Percentiles rank a stretch among this genome's conserved stretches.
Evolutionary conservation across 2,329 filamentous ascomycete genomes (phyloP).

Genomic region (Exophiala aquamarina): DNA sequence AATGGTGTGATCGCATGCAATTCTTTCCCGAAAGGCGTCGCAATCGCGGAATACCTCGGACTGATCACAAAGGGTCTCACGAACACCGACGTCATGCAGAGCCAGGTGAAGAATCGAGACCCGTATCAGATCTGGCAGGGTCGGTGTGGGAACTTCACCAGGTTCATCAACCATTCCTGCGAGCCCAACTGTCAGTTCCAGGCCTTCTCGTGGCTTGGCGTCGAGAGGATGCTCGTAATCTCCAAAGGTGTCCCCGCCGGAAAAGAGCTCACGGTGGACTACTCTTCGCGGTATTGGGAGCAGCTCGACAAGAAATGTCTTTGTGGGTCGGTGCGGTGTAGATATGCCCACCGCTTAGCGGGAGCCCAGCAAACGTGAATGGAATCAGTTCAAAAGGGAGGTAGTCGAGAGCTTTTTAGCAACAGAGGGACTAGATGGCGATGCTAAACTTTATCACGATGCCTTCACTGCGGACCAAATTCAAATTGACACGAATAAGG

Average conservation of each 20-base stretch:
- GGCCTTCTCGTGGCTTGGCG: conserved; percentile 57
- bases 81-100: conserved; percentile 56
- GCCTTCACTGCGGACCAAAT: no score
- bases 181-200: conserved; percentile 59
- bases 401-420: no score
- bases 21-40: conserved; percentile 52
- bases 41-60: conserved; percentile 58
- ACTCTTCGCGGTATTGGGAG: conserved; percentile 59
- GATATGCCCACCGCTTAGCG: conserved; percentile 16
- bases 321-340: conserved; percentile 54
- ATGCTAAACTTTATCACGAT: no score
- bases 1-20: conserved; percentile 49
- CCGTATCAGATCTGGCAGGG: conserved; percentile 61
- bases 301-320: conserved; percentile 56
- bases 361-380: no score
- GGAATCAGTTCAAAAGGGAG: no score
- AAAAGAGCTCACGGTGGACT: conserved; percentile 58
- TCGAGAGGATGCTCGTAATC: conserved; percentile 56
- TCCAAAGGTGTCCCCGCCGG: conserved; percentile 56
- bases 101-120: conserved; percentile 1
- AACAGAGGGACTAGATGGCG: no score
- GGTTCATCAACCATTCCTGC: conserved; percentile 61
- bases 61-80: conserved; percentile 53
- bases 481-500: no score
- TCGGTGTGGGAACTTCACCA: conserved; percentile 56